Evolutionary conservation across 1,284 basidiomycete genomes (phyloP), one percentile per base, ranked within the genome.

Genomic region (Ceratobasidium sp.): DNA sequence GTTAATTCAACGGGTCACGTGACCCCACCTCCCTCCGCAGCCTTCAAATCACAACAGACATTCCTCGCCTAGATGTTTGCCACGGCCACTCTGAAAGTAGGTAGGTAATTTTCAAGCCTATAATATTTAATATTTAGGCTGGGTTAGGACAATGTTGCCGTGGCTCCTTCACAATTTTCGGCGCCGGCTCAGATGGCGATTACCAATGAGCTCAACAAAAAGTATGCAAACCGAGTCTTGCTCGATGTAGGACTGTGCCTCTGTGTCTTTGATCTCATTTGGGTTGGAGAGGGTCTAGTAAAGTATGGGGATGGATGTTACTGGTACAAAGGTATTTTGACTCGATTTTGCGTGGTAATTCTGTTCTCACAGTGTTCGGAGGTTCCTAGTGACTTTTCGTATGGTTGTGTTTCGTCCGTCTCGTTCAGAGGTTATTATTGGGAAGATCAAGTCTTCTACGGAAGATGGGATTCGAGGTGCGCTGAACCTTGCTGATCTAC

Each of bases 261-360:
- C 72, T 92, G 90, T 71, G 88, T 96, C 0, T 97, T 95, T 77
- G 96, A 98, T 81, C 84, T 98, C 29, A 85, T 91, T 0, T 88
- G 93, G 77, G 92, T 90, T 1, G 91, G 94, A 11, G 95, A 98
- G 80, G 97, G 97, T 1, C 95, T 92, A 77, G 91, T 98, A 11
- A 87, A 95, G 34, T 98, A 97, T 81, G 96, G 96, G 0, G 97
- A 99, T 81, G 97, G 97, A 0, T 91, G 91, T 80, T 85, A 97
- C 79, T 98, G 95, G 90, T 96, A 98, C 81, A 95, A 94, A 86
- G 89, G 95, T 95, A 74, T 78, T 88, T 81, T 1, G 58, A 49
- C 24, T 8, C 14, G 29, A 34, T 53, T 76, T 61, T 59, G 39
- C 49, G 24, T 24, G 31, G 8, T 11, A 29, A 13, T 37, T 22